phyloP scores from a whole-genome alignment of 129 eudicot species.

The Centella asiatica region DNA sequence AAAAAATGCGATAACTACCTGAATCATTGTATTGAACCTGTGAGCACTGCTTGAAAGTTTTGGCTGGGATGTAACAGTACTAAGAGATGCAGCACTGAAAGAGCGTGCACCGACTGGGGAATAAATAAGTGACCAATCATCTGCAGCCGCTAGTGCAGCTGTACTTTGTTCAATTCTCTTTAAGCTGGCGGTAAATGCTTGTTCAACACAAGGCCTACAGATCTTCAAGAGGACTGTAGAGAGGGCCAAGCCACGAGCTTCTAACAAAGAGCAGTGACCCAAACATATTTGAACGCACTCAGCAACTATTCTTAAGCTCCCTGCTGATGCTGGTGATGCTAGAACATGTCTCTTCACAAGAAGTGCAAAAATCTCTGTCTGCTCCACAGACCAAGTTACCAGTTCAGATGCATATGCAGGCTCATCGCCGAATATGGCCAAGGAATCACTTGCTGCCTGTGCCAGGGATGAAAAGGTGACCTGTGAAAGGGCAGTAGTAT shows the following conservation, averaged over 20 bases:
- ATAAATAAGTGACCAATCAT: constrained; percentile 70
- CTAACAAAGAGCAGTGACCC: constrained; percentile 76
- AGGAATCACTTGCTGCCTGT: constrained; percentile 81
- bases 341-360: constrained; percentile 55
- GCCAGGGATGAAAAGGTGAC: constrained; percentile 77
- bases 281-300: constrained; percentile 78
- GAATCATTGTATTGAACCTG: constrained; percentile 72
- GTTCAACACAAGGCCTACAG: constrained; percentile 72
- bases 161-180: constrained; percentile 67
- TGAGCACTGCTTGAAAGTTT: constrained; percentile 83
- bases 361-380: constrained; percentile 50
- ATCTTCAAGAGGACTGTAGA: constrained; percentile 62
- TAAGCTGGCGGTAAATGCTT: constrained; percentile 58
- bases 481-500: constrained; percentile 70
- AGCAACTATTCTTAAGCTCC: constrained; percentile 58
- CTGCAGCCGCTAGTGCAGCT: constrained; percentile 86
- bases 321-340: constrained; percentile 68
- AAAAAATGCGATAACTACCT: constrained; percentile 35
- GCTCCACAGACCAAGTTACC: constrained; percentile 79
- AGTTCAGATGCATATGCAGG: constrained; percentile 77
- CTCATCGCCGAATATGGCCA: constrained; percentile 73
- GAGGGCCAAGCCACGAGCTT: constrained; percentile 83
- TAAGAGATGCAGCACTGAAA: constrained; percentile 29
- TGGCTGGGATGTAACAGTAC: constrained; percentile 39
- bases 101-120: constrained; percentile 44